Evolutionary conservation across 192 early-diverging fungal species (phyloP), one percentile per base, ranked within the genome.

Genomic region (Umbelopsis sp.): DNA sequence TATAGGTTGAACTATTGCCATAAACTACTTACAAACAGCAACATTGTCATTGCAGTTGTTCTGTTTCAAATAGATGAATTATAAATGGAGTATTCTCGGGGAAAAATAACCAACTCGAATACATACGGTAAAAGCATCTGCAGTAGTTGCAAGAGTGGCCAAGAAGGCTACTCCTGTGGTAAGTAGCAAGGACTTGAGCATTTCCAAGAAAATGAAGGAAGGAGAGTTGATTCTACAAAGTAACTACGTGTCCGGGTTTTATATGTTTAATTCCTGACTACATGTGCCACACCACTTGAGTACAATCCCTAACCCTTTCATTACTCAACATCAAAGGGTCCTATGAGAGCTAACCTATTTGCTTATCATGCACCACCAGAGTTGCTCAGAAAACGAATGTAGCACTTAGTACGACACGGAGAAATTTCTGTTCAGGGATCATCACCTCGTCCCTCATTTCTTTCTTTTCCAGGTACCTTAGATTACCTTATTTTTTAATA

Each of bases 1-100:
- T 10, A 4, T 24, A 22, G 5, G 25, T 54, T 26, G 0, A 49
- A 2, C n/a, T n/a, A 66, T 12, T 8, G 8, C 20, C 4, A 22
- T 8, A 32, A 20, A 17, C 29, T 68, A 72, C 73, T 72, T 75
- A 79, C 77, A 79, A 20, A 72, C 45, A 4, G 74, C 77, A 51
- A 75, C 49, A 32, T 79, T 79, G 36, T 79, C 70, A 69, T 79
- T 79, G 66, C 77, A 79, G 31, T 68, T n/a, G 52, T 72, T 65
- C 77, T 79, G 68, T 62, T 2, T 2, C 14, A 34, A 10, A 17
- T 8, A 59, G 43, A 45, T 45, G 14, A 1, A 22, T 45, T 34
- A 50, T 24, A 9, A 24, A 45, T 24, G 9, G 53, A 65, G 6
- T 3, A 36, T 36, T 21, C 11, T 24, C 6, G 14, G 12, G 17